Evolutionary conservation across 2,329 filamentous ascomycete species (phyloP), one percentile per base, ranked within the genome.

Genomic region (Phyllosticta paracitricarpa): DNA sequence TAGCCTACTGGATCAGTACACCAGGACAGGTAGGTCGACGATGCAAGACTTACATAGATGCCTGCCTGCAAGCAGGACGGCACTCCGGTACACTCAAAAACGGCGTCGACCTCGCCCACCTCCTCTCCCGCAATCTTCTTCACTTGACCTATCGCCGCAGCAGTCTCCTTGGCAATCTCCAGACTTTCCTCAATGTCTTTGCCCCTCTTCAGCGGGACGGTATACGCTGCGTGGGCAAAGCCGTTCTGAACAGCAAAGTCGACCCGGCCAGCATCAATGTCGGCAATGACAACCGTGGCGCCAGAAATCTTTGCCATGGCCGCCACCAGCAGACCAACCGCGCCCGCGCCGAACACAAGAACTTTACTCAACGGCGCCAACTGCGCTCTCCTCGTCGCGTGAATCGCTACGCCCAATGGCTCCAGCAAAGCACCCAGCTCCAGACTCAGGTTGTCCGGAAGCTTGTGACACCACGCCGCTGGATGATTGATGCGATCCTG

Each of bases 41-140:
- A 5, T 8, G 14, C 10, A 12, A 40, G 22, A 54, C 75, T 70
- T 66, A 79, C 86, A 66, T 88, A 91, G 22, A 91, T 83, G n/a
- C 84, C 82, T 1, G 86, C 87, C 70, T 90, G 88, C 75, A 89
- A 85, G 70, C 88, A 90, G 0, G 82, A 79, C 64, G 89, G 87
- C 63, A 90, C 89, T 28, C 88, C 88, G 0, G 88, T 91, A 69
- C 88, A 91, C 73, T 91, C 88, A 65, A 91, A 91, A 0, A 87
- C 83, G 4, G 87, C 74, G 68, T 89, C 86, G 2, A 89, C 82
- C 55, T 88, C 86, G 1, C 76, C 77, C 17, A 78, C 66, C 10
- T 66, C 64, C 22, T 68, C 66, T 28, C 70, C 71, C 26, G 66
- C 71, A n/a, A 63, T 64, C 56, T 68, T 69, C 54, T 69, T 66